These are phyloP conservation scores for Pythium vanterpoolii DNA, from an alignment of 352 stramenopile species.

Conservation along the genomic window DNA sequence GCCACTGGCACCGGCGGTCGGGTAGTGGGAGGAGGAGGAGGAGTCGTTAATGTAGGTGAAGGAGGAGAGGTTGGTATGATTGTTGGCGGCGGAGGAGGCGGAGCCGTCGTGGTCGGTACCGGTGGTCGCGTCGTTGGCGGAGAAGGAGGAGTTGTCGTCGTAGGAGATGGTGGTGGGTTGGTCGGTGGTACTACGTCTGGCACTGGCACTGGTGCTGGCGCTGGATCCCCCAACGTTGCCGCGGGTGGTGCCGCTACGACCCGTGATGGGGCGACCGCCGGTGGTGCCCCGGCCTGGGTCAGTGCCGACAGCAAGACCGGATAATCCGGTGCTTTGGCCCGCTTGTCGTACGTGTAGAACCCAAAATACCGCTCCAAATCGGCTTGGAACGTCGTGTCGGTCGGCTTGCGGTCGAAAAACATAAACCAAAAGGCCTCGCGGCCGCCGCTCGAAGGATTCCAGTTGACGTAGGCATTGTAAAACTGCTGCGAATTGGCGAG, in stretches of 20 bases:
- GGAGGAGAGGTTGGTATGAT: not conserved
- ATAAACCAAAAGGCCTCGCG: constrained; percentile 78
- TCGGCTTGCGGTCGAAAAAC: constrained; percentile 60
- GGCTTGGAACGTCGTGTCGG: constrained; percentile 43
- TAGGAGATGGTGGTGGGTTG: constrained; percentile 5
- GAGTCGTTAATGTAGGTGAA: not conserved
- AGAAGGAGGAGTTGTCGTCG: constrained; percentile 4
- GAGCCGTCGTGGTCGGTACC: constrained; percentile 1
- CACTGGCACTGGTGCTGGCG: no score
- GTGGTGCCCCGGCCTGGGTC: not conserved
- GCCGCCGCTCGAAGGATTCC: constrained; percentile 40
- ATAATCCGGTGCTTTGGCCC: constrained; percentile 39
- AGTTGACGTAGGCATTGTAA: constrained; percentile 65
- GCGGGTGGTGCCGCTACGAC: not conserved
- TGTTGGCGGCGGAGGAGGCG: constrained; percentile 8
- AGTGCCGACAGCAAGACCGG: constrained; percentile 25
- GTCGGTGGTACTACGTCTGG: no score
- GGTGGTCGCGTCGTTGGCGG: not conserved
- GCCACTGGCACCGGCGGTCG: not conserved
- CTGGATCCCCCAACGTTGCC: not conserved
- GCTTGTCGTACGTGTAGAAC: constrained; percentile 51
- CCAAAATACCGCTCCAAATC: constrained; percentile 74
- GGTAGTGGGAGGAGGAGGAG: constrained; percentile 5
- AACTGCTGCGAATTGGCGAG: constrained; percentile 46
- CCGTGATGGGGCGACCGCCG: constrained; percentile 6